Evolutionary conservation across 306 rosid species (phyloP), one percentile per base, ranked within the genome.

Genomic region (Aeschynomene evenia): DNA sequence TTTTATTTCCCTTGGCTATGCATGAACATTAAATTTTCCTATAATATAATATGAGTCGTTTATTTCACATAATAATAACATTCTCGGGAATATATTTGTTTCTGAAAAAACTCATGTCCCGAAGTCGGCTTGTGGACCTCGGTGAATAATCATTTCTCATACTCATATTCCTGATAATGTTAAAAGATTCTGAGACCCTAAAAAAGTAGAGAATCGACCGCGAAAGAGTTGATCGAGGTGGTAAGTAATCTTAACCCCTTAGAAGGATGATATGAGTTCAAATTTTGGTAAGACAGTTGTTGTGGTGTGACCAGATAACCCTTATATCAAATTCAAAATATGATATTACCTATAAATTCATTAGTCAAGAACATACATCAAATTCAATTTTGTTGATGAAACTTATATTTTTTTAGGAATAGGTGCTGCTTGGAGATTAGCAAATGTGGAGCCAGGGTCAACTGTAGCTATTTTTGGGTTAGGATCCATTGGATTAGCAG

Each of bases 381-480:
- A 42, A 71, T 34, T 78, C 64, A 26, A 60, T 18, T n/a, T 50
- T 60, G 43, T 70, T 66, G 28, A 29, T 49, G 2, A 5, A 42
- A 61, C 4, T 15, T 73, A 3, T 11, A 39, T 31, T 74, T 77
- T 74, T 77, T 39, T 51, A 93, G 98, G 98, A 22, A 86, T 90
- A 29, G 98, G 97, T 34, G 98, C 98, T 57, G 94, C 97, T 49
- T 93, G 98, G 97, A 85, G 48, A 82, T 66, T 91, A 21, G 97
- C 98, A 51, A 70, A 74, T n/a, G 96, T 93, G 63, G 88, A 90
- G 75, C 68, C 80, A 58, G 96, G 97, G 28, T 85, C 96, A 13
- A 86, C 91, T 10, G 91, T 90, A 3, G 96, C 83, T 6, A 79
- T 93, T 52, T 90, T 93, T 77, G 96, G 98, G 21, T 80, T 93